Conservation (phyloP, 371 early-diverging fungal genomes). For the Mucor piriformis region DNA sequence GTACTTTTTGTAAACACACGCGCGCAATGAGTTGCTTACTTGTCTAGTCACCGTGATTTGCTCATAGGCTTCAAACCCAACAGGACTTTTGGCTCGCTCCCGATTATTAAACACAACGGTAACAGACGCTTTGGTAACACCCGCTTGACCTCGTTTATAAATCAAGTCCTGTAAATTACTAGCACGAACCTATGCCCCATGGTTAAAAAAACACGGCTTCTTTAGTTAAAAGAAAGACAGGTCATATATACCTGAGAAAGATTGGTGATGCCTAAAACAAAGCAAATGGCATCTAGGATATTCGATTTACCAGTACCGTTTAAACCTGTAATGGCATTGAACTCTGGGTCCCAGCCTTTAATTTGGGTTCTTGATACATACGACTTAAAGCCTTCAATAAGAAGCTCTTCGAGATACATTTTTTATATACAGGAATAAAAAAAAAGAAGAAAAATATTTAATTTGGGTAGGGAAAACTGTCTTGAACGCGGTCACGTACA, state of each 20-base stretch:
- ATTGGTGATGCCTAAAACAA: slow-evolving; percentile 97
- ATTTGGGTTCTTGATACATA: slow-evolving; percentile 96
- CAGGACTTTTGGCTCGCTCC: slow-evolving; percentile 83
- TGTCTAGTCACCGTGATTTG: slow-evolving; percentile 95
- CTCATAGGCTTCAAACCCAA: slow-evolving; percentile 87
- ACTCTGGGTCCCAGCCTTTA: slow-evolving; percentile 94
- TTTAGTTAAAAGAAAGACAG: background rate
- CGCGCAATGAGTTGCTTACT: slow-evolving; percentile 45
- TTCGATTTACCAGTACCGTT: slow-evolving; percentile 99
- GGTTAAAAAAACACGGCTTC: no score
- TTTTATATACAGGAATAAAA: background rate
- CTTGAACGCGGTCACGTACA: slow-evolving; percentile 1
- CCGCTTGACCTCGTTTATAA: slow-evolving; percentile 98
- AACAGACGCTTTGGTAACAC: slow-evolving; percentile 95
- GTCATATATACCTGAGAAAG: slow-evolving; percentile 66
- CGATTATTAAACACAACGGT: slow-evolving; percentile 96
- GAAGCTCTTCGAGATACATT: slow-evolving; percentile 94
- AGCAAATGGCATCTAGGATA: slow-evolving; percentile 99
- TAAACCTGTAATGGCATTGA: slow-evolving; percentile 99
- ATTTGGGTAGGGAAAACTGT: background rate
- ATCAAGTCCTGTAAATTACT: slow-evolving; percentile 94
- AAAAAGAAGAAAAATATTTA: background rate
- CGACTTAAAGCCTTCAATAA: slow-evolving; percentile 98
- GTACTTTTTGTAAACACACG: background rate
- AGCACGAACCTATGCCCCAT: slow-evolving; percentile 88